Evolutionary conservation across 2,329 filamentous ascomycete species (phyloP).

Genomic region (Aspergillus texensis): DNA sequence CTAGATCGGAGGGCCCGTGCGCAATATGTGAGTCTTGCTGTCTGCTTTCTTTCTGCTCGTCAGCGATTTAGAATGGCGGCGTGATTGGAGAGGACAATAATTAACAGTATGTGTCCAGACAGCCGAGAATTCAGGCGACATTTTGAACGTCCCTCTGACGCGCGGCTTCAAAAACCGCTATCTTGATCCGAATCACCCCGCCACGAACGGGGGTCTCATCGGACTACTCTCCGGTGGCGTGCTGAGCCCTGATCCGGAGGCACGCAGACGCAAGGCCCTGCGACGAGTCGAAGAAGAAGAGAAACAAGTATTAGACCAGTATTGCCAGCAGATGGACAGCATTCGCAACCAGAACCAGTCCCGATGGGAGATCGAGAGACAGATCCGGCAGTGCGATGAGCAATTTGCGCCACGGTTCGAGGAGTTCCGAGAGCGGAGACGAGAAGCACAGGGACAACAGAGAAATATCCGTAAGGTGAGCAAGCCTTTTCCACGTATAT

Average conservation of each 20-base stretch:
- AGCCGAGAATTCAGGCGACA: not conserved
- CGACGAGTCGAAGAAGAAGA: not conserved
- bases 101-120: not conserved
- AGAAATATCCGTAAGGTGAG: not conserved
- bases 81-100: too few relatives aligned
- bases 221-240: conserved; percentile 49
- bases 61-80: too few relatives aligned
- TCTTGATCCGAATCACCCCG: conserved; percentile 54
- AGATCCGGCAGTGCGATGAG: not conserved
- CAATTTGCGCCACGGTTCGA: not conserved
- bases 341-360: not conserved
- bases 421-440: not conserved
- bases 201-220: conserved; percentile 50
- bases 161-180: conserved; percentile 47
- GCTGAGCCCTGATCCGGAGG: not conserved
- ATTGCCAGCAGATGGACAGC: not conserved
- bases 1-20: not conserved
- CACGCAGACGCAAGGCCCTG: not conserved
- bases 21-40: not conserved
- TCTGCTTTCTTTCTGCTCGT: too few relatives aligned
- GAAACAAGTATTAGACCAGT: not conserved
- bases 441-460: not conserved
- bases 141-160: not conserved
- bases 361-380: not conserved
- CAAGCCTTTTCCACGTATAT: not conserved